Base-by-base conservation (phyloP, 192 early-diverging fungal species). In the Coemansia interrupta region DNA sequence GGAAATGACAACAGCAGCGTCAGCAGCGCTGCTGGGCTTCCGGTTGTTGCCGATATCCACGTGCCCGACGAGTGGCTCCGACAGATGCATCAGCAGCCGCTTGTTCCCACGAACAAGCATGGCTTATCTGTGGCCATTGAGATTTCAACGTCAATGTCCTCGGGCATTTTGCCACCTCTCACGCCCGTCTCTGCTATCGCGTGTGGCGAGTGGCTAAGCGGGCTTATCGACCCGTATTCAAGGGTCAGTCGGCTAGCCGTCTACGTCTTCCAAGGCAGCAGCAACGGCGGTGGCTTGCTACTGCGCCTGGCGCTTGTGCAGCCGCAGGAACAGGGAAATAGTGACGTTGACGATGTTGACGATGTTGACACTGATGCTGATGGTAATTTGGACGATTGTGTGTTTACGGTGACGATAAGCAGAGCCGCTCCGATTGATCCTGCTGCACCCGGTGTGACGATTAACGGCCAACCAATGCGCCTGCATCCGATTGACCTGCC, bases 391-490 rank as follows among this genome's bases (percentile, higher is more conserved):
- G 17, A 47, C 19, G 17, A 47, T 18, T 19, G 23, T 12, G 46
- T 12, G 46, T 47, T 19, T 26, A 28, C 11, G 2, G 48, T 50
- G 48, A 28, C 48, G 48, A 50, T 50, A 22, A 5, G 46, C 39
- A 28, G 26, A 28, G 2, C 12, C 22, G 28, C 50, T 11, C 20
- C 40, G 0, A 28, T 19, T n/a, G 42, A 8, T 28, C 52, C 5
- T 24, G 42, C 49, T 10, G 43, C 44, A 18, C 40, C 40, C 15
- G 57, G 17, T 11, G 64, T 66, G 51, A 19, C 40, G 17, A 61
- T 66, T 59, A 72, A 78, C 50, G 65, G 70, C 22, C 75, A 72
- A 56, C 56, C 53, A 2, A 55, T 78, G 69, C 66, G 70, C 15
- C 58, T 69, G 29, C 75, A 69, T 44, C 36, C 15, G 23, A 50